Conservation (phyloP, 345 rosid species). For the Eucalyptus pauciflora region DNA sequence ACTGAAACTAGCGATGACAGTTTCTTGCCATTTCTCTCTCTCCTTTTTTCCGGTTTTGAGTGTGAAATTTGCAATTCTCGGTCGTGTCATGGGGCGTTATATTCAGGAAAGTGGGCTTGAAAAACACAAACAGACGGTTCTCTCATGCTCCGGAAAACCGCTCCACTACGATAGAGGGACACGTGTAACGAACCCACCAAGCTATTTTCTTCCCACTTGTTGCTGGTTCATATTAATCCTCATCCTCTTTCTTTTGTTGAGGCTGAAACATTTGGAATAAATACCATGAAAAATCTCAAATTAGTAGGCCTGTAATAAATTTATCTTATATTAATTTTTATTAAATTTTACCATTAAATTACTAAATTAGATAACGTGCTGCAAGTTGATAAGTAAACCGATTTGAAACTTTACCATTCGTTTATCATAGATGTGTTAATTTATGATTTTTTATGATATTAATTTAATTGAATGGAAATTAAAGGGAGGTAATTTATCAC, state of each 20-base stretch:
- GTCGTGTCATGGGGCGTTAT: constrained; percentile 1
- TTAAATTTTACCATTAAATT: too few species aligned
- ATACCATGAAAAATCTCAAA: too few species aligned
- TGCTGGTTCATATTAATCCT: not conserved
- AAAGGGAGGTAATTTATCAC: accelerated
- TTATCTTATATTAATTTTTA: too few species aligned
- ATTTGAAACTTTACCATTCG: accelerated
- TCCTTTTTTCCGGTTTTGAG: not conserved
- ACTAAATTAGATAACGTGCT: accelerated
- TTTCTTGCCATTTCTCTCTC: not conserved
- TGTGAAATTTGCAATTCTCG: not conserved
- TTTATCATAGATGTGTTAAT: accelerated
- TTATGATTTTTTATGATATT: too few species aligned
- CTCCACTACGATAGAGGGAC: constrained; percentile 10
- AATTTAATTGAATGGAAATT: accelerated
- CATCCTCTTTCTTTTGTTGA: not conserved
- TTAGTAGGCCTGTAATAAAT: accelerated
- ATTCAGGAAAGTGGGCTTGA: constrained; percentile 34
- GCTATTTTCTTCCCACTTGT: not conserved
- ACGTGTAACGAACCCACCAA: not conserved
- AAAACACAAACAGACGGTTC: constrained; percentile 1
- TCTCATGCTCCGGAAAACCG: constrained; percentile 11
- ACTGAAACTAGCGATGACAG: not conserved
- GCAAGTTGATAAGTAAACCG: too few species aligned
- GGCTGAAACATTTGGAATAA: too few species aligned